Conservation (phyloP, 805 yeast genomes). For the Ogataea saltuana region DNA sequence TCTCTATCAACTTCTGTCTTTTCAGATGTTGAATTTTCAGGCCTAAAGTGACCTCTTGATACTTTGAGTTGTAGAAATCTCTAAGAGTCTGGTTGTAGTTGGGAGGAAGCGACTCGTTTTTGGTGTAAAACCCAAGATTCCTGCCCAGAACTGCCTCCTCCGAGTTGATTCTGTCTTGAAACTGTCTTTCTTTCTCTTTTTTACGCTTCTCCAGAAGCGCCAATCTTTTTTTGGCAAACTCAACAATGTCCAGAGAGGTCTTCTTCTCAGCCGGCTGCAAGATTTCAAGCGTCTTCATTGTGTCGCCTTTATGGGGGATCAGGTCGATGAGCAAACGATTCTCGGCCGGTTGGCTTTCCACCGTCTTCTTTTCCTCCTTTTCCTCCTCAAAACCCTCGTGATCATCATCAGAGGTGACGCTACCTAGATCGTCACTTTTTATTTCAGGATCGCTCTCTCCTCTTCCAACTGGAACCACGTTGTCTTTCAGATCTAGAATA, state of each 20-base stretch:
- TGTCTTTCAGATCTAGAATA: slow-evolving; percentile 39
- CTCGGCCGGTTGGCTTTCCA: no score
- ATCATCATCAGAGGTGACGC: slow-evolving; percentile 5
- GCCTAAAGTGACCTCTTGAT: slow-evolving; percentile 25
- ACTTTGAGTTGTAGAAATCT: slow-evolving; percentile 22
- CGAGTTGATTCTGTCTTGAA: slow-evolving; percentile 33
- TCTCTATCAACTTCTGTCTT: slow-evolving; percentile 30
- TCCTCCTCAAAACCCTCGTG: slow-evolving; percentile 9
- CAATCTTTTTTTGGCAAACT: slow-evolving; percentile 53
- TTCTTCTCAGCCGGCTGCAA: no score
- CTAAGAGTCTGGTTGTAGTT: slow-evolving; percentile 23
- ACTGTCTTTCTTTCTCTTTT: slow-evolving; percentile 36
- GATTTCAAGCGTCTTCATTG: no score
- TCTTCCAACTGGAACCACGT: slow-evolving; percentile 11
- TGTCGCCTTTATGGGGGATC: no score
- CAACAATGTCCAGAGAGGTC: slow-evolving; percentile 52
- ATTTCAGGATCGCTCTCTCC: slow-evolving; percentile 22
- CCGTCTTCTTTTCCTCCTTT: slow-evolving; percentile 4
- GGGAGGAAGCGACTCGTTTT: slow-evolving; percentile 25
- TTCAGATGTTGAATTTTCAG: slow-evolving; percentile 37
- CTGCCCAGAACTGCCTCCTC: slow-evolving; percentile 36
- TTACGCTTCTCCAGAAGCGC: slow-evolving; percentile 38
- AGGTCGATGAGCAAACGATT: no score
- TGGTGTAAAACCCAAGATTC: slow-evolving; percentile 35
- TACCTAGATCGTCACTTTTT: slow-evolving; percentile 12